These are phyloP conservation scores for Suillus hirtellus DNA, from an alignment of 768 basidiomycete species.

Conservation along the genomic window DNA sequence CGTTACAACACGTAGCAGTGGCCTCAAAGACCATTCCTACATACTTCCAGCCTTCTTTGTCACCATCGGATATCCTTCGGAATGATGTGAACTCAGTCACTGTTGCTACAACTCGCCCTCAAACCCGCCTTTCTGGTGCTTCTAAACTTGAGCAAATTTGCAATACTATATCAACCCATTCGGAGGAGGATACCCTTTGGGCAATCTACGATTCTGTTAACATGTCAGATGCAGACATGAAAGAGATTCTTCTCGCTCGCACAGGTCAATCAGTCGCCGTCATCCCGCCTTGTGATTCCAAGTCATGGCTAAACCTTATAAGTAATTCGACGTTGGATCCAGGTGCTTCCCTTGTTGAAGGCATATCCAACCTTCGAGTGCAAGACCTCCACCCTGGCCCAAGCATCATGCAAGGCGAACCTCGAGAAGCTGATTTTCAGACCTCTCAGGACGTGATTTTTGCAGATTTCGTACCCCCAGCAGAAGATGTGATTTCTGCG, in stretches of 20 bases:
- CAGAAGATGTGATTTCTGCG: conserved; percentile 36
- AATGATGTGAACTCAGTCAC: conserved; percentile 1
- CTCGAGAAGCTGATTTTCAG: conserved; percentile 4
- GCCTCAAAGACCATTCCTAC: conserved; percentile 11
- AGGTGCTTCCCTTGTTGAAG: background rate
- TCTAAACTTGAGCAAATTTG: background rate
- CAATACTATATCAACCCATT: background rate
- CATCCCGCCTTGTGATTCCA: background rate
- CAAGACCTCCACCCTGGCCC: background rate
- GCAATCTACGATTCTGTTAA: background rate
- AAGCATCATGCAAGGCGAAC: background rate
- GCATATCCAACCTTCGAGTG: background rate
- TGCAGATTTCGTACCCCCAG: background rate
- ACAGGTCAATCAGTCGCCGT: conserved; percentile 7
- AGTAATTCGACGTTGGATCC: background rate
- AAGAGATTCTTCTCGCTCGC: conserved; percentile 6
- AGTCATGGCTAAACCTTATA: background rate
- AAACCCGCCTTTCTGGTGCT: background rate
- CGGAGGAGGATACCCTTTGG: conserved; percentile 1
- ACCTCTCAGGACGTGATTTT: background rate
- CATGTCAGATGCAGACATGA: conserved; percentile 8
- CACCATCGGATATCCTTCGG: background rate
- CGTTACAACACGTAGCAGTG: conserved; percentile 21
- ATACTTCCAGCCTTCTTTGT: conserved; percentile 15
- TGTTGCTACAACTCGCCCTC: background rate